Conservation (phyloP, 106 monocot species). For the Hemerocallis citrina region DNA sequence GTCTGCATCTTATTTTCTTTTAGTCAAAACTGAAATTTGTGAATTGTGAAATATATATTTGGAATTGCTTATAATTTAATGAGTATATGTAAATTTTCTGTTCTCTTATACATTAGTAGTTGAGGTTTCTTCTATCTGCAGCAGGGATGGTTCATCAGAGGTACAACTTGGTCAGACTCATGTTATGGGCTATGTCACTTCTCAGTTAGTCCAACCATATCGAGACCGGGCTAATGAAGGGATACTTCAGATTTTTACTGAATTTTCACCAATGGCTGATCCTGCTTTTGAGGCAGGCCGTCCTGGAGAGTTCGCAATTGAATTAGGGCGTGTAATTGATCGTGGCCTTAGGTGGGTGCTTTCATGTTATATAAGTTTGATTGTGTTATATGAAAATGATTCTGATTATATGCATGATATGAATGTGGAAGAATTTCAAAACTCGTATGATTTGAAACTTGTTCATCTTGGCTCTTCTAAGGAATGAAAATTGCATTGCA, state of each 20-base stretch:
- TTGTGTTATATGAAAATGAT: not conserved
- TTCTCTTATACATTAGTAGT: too few relatives aligned
- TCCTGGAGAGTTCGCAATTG: slow-evolving; percentile 76
- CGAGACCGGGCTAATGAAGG: slow-evolving; percentile 88
- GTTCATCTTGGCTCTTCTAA: not conserved
- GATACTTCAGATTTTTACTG: slow-evolving; percentile 60
- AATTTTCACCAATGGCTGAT: slow-evolving; percentile 98
- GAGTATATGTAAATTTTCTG: too few relatives aligned
- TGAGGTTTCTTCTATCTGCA: slow-evolving; percentile 15
- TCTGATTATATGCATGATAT: not conserved
- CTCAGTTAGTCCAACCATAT: slow-evolving; percentile 88
- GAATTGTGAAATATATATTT: too few relatives aligned
- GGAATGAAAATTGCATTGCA: slow-evolving; percentile 19
- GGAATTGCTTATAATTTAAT: too few relatives aligned
- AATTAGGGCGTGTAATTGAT: slow-evolving; percentile 85
- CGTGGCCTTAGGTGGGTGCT: slow-evolving; percentile 75
- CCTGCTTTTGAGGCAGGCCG: slow-evolving; percentile 87
- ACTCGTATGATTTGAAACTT: too few relatives aligned
- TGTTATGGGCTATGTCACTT: slow-evolving; percentile 74
- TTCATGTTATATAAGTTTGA: not conserved
- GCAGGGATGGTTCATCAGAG: slow-evolving; percentile 83
- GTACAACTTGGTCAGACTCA: slow-evolving; percentile 93
- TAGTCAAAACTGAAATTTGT: too few relatives aligned
- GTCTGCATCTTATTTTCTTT: too few relatives aligned
- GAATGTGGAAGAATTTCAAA: not conserved